phyloP scores from a whole-genome alignment of 164 flowering plant species.

The Piper betle region DNA sequence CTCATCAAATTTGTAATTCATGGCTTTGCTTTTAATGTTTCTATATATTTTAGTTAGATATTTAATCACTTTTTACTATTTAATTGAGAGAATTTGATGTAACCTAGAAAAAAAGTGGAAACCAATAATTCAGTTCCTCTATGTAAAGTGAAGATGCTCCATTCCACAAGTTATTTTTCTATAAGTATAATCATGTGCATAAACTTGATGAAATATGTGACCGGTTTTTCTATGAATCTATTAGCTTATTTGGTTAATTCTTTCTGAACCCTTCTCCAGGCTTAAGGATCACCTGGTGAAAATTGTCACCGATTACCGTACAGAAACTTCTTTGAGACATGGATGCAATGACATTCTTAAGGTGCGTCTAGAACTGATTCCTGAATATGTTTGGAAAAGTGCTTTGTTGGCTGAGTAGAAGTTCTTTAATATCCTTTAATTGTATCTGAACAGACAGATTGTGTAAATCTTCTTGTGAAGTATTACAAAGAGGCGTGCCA shows the following conservation, averaged over 20 bases:
- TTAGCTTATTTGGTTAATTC: background rate
- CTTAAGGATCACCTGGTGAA: slow-evolving; percentile 87
- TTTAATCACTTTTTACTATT: background rate
- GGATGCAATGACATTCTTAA: slow-evolving; percentile 96
- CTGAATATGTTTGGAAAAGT: background rate
- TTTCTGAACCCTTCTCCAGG: slow-evolving; percentile 26
- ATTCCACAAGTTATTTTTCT: too few species aligned
- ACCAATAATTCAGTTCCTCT: too few species aligned
- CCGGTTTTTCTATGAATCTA: too few species aligned
- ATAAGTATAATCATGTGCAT: too few species aligned
- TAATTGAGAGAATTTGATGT: background rate
- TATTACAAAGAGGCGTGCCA: slow-evolving; percentile 86
- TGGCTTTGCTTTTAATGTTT: too few species aligned
- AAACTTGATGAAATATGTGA: too few species aligned
- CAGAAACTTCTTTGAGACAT: slow-evolving; percentile 91
- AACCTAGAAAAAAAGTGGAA: too few species aligned
- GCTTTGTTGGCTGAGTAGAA: background rate
- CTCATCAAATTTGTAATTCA: background rate
- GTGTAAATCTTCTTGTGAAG: slow-evolving; percentile 75
- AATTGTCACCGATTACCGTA: slow-evolving; percentile 87
- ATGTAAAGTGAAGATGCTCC: too few species aligned
- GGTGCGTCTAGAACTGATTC: slow-evolving; percentile 25
- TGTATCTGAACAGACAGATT: slow-evolving; percentile 53
- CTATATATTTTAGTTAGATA: background rate
- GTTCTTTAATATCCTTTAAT: background rate